Conservation (phyloP, 2,329 filamentous ascomycete genomes). For the Fusarium denticulatum region DNA sequence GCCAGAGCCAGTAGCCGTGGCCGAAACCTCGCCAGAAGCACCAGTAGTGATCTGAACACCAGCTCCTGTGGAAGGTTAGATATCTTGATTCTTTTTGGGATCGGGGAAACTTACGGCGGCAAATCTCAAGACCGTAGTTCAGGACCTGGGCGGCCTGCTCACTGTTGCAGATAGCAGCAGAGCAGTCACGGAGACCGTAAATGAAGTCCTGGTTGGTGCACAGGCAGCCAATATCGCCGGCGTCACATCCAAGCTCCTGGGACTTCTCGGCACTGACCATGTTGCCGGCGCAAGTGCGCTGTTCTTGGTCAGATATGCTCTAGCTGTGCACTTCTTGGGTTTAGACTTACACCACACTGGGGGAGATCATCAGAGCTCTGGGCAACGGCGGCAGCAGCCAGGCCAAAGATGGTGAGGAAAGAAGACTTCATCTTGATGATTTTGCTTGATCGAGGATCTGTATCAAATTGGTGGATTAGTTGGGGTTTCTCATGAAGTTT, state of each 20-base stretch:
- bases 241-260: conserved; percentile 56
- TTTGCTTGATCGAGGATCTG: conserved; percentile 31
- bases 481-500: conserved; percentile 6
- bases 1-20: conserved; percentile 30
- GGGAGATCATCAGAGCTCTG: conserved; percentile 57
- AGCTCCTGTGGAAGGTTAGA: conserved; percentile 42
- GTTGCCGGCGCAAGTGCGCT: conserved; percentile 61
- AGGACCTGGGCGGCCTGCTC: conserved; percentile 51
- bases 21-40: conserved; percentile 34
- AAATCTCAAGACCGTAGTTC: conserved; percentile 52
- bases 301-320: conserved; percentile 20
- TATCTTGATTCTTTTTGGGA: neutral
- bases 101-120: conserved; percentile 47
- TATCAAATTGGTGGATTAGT: conserved; percentile 20
- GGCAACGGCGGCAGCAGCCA: conserved; percentile 53
- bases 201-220: conserved; percentile 59
- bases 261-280: conserved; percentile 58
- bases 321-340: neutral
- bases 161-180: conserved; percentile 53
- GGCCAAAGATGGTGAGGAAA: conserved; percentile 54
- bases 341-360: conserved; percentile 61
- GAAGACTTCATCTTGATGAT: conserved; percentile 62
- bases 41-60: conserved; percentile 50
- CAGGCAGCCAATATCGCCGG: conserved; percentile 56
- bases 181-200: conserved; percentile 63